Conservation (phyloP, 2,329 filamentous ascomycete species). For the Stemphylium beticola region DNA sequence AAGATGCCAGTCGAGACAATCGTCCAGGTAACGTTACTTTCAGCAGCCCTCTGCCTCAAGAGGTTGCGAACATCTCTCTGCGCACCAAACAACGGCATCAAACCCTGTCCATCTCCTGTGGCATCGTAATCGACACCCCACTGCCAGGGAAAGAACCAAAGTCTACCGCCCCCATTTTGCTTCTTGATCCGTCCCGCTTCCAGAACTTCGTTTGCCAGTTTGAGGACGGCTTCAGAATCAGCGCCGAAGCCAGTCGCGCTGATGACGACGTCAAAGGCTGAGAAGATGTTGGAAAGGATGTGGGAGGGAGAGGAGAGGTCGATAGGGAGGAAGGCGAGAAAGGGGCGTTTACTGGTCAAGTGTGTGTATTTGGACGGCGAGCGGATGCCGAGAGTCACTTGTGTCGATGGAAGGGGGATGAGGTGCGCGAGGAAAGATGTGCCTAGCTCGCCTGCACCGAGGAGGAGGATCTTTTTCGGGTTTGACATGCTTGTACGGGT, state of each 20-base stretch:
- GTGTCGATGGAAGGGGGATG: slow-evolving; percentile 52
- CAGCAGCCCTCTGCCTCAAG: slow-evolving; percentile 28
- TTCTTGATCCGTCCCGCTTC: slow-evolving; percentile 53
- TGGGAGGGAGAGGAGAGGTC: slow-evolving; percentile 49
- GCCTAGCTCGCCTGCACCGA: slow-evolving; percentile 73
- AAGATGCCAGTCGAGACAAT: slow-evolving; percentile 74
- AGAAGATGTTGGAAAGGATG: slow-evolving; percentile 44
- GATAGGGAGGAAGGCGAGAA: slow-evolving; percentile 50
- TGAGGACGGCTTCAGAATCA: slow-evolving; percentile 62
- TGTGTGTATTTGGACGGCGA: slow-evolving; percentile 51
- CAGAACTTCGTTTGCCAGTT: slow-evolving; percentile 63
- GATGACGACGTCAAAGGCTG: slow-evolving; percentile 61
- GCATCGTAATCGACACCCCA: slow-evolving; percentile 75
- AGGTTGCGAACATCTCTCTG: slow-evolving; percentile 56
- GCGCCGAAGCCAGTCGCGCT: slow-evolving; percentile 67
- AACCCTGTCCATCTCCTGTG: slow-evolving; percentile 61
- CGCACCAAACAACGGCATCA: slow-evolving; percentile 72
- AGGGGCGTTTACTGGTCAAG: slow-evolving; percentile 22
- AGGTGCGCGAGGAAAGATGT: slow-evolving; percentile 62
- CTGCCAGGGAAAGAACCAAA: slow-evolving; percentile 72
- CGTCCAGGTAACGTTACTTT: slow-evolving; percentile 60
- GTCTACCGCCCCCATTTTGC: not conserved
- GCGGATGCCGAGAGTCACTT: slow-evolving; percentile 63
- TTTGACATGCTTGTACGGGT: not conserved
- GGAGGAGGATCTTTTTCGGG: slow-evolving; percentile 57